A percentile compares a stretch with the other conserved stretches of the same genome.
These are phyloP conservation scores for Nymphaea colorata DNA, from an alignment of 164 flowering plant genomes.

Conservation along the genomic window DNA sequence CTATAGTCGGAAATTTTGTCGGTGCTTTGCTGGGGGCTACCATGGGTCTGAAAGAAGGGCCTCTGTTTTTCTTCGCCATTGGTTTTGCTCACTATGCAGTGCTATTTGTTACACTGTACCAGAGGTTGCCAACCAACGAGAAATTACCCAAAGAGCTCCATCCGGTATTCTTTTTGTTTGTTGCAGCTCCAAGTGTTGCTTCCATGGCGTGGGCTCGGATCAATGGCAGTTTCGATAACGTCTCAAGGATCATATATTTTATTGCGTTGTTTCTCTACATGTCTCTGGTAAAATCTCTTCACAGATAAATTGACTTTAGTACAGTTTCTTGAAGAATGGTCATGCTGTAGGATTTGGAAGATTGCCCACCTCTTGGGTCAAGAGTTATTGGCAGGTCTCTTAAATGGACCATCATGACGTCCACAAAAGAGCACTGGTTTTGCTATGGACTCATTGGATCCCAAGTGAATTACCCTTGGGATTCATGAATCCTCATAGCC, in stretches of 20 bases:
- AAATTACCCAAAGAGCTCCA: conserved; percentile 71
- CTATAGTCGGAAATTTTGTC: conserved; percentile 85
- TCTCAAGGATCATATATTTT: conserved; percentile 58
- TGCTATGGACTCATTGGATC: background rate
- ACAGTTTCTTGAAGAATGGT: background rate
- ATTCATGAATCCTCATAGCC: background rate
- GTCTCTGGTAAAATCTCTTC: conserved; percentile 42
- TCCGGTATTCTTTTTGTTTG: conserved; percentile 76
- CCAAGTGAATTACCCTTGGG: background rate
- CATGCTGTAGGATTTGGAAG: background rate
- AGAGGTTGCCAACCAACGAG: conserved; percentile 66
- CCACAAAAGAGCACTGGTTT: background rate
- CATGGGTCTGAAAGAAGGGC: conserved; percentile 83
- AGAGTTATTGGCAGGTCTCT: too few species aligned
- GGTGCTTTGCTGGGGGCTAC: conserved; percentile 72
- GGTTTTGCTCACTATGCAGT: conserved; percentile 84
- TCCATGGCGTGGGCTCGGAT: conserved; percentile 72
- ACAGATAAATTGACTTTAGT: background rate
- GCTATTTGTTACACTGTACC: conserved; percentile 84
- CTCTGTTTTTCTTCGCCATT: conserved; percentile 73
- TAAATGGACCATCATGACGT: too few species aligned
- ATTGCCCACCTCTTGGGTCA: too few species aligned
- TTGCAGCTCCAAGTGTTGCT: conserved; percentile 80
- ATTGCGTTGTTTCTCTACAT: conserved; percentile 71
- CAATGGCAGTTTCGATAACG: conserved; percentile 52